Evolutionary conservation across 495 filamentous ascomycete species (phyloP).

Genomic region (Filosporella fistucella): DNA sequence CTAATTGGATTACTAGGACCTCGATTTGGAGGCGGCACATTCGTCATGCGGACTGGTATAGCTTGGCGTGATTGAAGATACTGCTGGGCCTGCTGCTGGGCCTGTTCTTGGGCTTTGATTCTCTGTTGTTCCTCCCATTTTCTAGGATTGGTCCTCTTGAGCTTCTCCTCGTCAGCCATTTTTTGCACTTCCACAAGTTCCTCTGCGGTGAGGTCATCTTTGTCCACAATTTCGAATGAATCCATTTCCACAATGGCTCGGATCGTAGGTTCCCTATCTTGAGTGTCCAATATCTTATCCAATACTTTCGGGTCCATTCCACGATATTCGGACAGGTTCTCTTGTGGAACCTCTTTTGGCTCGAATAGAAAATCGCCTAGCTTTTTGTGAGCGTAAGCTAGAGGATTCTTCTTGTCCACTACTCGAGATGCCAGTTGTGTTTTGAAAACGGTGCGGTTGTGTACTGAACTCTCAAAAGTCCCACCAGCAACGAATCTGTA

Average conservation of each 20-base stretch:
- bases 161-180: constrained; percentile 36
- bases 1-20: too few species aligned
- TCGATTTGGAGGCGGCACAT: too few species aligned
- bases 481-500: constrained; percentile 81
- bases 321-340: constrained; percentile 45
- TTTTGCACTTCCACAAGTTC: constrained; percentile 44
- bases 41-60: too few species aligned
- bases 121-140: constrained; percentile 24
- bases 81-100: not conserved
- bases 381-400: constrained; percentile 47
- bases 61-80: not conserved
- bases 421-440: constrained; percentile 71
- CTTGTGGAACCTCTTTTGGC: constrained; percentile 45
- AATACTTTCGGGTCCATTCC: constrained; percentile 66
- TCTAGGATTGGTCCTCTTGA: constrained; percentile 40
- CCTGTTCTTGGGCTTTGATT: not conserved
- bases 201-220: constrained; percentile 51
- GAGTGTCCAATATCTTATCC: constrained; percentile 54
- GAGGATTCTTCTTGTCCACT: constrained; percentile 75
- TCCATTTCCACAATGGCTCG: constrained; percentile 50
- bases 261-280: constrained; percentile 34
- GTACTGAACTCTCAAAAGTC: constrained; percentile 69
- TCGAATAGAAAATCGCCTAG: constrained; percentile 49
- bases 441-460: constrained; percentile 75
- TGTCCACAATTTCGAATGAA: constrained; percentile 52